Percentiles rank a stretch among this genome's conserved stretches.
Evolutionary conservation across 768 basidiomycete genomes (phyloP).

Genomic region (Calocera viscosa): DNA sequence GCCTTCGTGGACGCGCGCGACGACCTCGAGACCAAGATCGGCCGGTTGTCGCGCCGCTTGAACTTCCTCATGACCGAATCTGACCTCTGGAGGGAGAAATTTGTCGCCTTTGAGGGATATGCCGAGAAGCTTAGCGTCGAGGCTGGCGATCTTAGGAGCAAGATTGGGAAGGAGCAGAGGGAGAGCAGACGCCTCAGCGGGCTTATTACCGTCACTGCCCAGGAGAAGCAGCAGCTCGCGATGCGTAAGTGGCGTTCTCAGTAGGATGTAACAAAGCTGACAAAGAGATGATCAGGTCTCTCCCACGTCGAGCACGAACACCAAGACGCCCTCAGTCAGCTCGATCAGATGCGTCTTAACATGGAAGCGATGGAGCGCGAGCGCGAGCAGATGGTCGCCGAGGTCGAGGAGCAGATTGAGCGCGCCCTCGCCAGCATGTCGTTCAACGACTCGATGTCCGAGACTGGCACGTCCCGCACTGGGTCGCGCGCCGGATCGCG

Average conservation of each 20-base stretch:
- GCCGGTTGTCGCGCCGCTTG: constrained; percentile 66
- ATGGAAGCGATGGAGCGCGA: constrained; percentile 84
- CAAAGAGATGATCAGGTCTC: neutral
- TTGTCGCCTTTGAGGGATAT: constrained; percentile 86
- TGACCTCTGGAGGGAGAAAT: constrained; percentile 85
- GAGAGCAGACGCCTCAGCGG: constrained; percentile 79
- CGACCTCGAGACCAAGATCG: constrained; percentile 88
- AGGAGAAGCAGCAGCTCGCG: constrained; percentile 67
- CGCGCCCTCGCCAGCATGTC: constrained; percentile 68
- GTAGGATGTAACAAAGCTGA: too few species aligned
- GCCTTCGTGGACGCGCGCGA: constrained; percentile 90
- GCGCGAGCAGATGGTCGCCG: constrained; percentile 81
- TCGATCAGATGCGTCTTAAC: constrained; percentile 66
- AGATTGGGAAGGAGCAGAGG: constrained; percentile 82
- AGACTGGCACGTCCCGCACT: neutral
- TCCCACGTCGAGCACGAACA: constrained; percentile 48
- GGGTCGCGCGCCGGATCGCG: neutral
- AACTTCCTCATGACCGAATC: constrained; percentile 88
- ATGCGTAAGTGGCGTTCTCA: constrained; percentile 58
- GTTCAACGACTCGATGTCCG: constrained; percentile 34
- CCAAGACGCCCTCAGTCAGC: constrained; percentile 63
- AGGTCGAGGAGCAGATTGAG: constrained; percentile 85
- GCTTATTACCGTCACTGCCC: constrained; percentile 59
- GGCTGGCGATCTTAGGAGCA: constrained; percentile 68
- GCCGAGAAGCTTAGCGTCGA: constrained; percentile 82